These are phyloP conservation scores for Sphaerulina vaccinii DNA, from an alignment of 2,329 filamentous ascomycete species.

Conservation along the genomic window DNA sequence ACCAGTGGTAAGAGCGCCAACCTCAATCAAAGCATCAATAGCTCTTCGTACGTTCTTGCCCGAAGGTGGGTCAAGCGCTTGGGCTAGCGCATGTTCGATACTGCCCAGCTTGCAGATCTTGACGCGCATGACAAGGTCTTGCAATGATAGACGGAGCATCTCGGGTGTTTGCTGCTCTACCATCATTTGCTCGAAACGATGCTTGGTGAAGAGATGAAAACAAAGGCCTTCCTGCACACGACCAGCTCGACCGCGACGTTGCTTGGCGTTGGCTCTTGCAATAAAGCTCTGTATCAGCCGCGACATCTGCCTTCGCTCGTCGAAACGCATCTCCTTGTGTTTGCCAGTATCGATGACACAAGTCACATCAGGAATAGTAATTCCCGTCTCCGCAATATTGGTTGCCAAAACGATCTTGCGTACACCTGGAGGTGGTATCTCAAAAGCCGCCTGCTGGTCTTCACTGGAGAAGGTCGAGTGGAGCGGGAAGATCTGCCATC, in stretches of 20 bases:
- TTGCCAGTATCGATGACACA: slow-evolving; percentile 96
- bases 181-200: slow-evolving; percentile 80
- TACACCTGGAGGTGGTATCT: slow-evolving; percentile 74
- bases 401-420: slow-evolving; percentile 95
- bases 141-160: slow-evolving; percentile 88
- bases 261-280: slow-evolving; percentile 91
- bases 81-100: slow-evolving; percentile 83
- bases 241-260: slow-evolving; percentile 87
- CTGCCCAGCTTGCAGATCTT: slow-evolving; percentile 96
- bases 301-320: slow-evolving; percentile 88
- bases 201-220: slow-evolving; percentile 91
- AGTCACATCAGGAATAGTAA: slow-evolving; percentile 96
- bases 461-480: slow-evolving; percentile 95
- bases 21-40: slow-evolving; percentile 89
- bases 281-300: slow-evolving; percentile 92
- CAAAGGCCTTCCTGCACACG: slow-evolving; percentile 93
- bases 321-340: slow-evolving; percentile 95
- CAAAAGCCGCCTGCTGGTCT: slow-evolving; percentile 91
- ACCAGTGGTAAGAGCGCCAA: slow-evolving; percentile 75
- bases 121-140: slow-evolving; percentile 91
- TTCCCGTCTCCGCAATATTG: slow-evolving; percentile 97
- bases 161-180: slow-evolving; percentile 93
- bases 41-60: slow-evolving; percentile 90
- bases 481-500: slow-evolving; percentile 84
- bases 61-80: slow-evolving; percentile 86